Evolutionary conservation across 768 basidiomycete species (phyloP), one percentile per base, ranked within the genome.

Genomic region (Trametopsis cervina): DNA sequence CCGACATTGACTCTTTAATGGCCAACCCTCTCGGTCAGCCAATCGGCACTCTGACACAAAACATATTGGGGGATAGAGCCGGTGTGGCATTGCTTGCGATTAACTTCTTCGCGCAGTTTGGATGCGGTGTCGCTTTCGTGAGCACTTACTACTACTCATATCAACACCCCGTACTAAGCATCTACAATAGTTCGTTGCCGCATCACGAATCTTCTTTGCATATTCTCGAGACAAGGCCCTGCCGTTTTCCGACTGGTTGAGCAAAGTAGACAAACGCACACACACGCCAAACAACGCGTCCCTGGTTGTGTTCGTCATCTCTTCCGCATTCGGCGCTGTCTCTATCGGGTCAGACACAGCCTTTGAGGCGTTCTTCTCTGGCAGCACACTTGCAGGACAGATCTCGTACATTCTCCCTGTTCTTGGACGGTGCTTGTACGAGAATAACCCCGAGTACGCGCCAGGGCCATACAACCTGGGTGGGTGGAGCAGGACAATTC

Each of bases 381-480:
- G 50, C 17, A 46, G 39, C 17, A 47, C 51, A 15, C 54, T 52
- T 21, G 47, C 51, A 10, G 54, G 51, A 18, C 51, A 55, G 27
- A 50, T 55, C 35, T 51, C 44, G 20, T 50, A 55, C 46, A 55
- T 52, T 44, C 42, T 52, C 1, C 51, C 54, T 20, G 51, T 55
- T 10, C 51, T 55, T 24, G 51, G 51, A 2, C 47, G 51, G 15
- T 55, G 51, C 45, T 37, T 55, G 46, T 55, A 52, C 44, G 51
- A 55, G 35, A 46, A 52, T 29, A 55, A 52, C 42, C 54, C 54
- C 11, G 47, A 54, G 26, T 50, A 55, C 41, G 27, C 41, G 1
- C 50, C 50, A 2, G 58, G 58, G 5, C 58, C 58, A 11, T 59
- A 55, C 56, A 49, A 53, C 40, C 54, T 59, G 22, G 58, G 58